A percentile compares a stretch with the other conserved stretches of the same genome.
Evolutionary conservation across 768 basidiomycete species (phyloP).

Genomic region (Multifurca ochricompacta): DNA sequence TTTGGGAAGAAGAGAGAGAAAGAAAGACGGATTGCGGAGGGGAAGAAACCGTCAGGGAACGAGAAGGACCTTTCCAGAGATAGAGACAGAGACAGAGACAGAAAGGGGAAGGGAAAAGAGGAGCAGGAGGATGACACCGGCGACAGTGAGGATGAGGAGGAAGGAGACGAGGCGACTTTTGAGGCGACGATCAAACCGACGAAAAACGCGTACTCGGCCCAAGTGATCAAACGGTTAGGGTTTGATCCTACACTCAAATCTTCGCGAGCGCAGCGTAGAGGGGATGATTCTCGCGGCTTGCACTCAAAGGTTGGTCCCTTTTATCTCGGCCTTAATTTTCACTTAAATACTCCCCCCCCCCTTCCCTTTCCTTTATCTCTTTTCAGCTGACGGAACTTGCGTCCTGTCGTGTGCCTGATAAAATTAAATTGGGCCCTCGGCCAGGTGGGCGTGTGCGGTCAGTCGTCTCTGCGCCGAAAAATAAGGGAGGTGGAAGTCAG

Average conservation of each 20-base stretch:
- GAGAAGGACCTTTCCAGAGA: slow-evolving; percentile 11
- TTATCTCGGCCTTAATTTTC: background rate
- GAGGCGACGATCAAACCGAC: slow-evolving; percentile 12
- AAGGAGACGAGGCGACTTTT: background rate
- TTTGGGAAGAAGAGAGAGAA: slow-evolving; percentile 29
- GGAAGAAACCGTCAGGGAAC: slow-evolving; percentile 20
- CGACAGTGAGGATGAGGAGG: slow-evolving; percentile 20
- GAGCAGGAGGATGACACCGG: slow-evolving; percentile 19
- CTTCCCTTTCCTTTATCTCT: background rate
- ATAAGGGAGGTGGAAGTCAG: slow-evolving; percentile 15
- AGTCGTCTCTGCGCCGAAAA: slow-evolving; percentile 40
- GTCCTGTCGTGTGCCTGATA: slow-evolving; percentile 41
- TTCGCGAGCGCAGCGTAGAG: slow-evolving; percentile 35
- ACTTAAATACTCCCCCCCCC: background rate
- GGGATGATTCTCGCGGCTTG: slow-evolving; percentile 30
- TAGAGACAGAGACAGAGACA: too few relatives aligned
- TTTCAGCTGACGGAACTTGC: slow-evolving; percentile 50
- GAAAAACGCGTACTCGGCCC: slow-evolving; percentile 54
- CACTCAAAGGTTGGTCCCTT: slow-evolving; percentile 50
- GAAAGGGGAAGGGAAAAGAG: slow-evolving; percentile 20
- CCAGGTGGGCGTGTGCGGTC: slow-evolving; percentile 61
- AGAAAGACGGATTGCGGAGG: slow-evolving; percentile 16
- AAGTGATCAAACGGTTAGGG: slow-evolving; percentile 62
- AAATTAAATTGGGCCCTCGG: slow-evolving; percentile 51
- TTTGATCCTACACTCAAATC: slow-evolving; percentile 67